A percentile compares a stretch with the other conserved stretches of the same genome.
These are phyloP conservation scores for Lycium ferocissimum DNA, from an alignment of 257 asterid species.

Conservation along the genomic window DNA sequence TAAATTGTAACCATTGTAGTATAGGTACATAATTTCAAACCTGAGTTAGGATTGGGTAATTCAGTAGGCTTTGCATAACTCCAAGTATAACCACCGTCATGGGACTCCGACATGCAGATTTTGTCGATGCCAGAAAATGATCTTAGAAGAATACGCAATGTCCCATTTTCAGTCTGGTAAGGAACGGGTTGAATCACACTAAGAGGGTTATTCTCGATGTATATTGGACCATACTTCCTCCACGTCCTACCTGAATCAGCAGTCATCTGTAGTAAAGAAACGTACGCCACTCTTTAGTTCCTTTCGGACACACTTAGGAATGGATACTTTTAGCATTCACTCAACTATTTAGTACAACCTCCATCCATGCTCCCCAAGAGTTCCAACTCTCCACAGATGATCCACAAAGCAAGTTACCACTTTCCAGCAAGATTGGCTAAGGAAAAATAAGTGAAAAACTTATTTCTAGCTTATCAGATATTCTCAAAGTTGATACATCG, in stretches of 20 bases:
- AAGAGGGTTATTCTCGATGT: constrained; percentile 59
- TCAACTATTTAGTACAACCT: constrained; percentile 53
- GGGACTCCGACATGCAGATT: constrained; percentile 87
- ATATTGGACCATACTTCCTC: constrained; percentile 92
- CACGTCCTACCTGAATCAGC: constrained; percentile 79
- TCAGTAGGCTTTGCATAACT: constrained; percentile 73
- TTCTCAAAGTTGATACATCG: not conserved
- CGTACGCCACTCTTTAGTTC: not conserved
- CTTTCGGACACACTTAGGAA: not conserved
- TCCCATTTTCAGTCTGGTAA: constrained; percentile 75
- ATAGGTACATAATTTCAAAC: constrained; percentile 38
- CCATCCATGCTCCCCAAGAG: constrained; percentile 99
- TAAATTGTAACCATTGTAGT: not conserved
- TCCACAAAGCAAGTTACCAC: constrained; percentile 90
- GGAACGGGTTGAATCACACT: constrained; percentile 96
- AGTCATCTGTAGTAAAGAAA: constrained; percentile 60
- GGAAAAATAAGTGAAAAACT: constrained; percentile 15
- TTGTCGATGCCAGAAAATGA: constrained; percentile 64
- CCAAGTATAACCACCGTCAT: constrained; percentile 89
- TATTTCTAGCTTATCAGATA: not conserved
- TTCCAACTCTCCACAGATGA: constrained; percentile 99
- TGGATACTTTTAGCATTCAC: not conserved
- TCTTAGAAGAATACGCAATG: constrained; percentile 76
- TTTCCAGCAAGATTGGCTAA: constrained; percentile 88
- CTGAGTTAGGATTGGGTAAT: constrained; percentile 97